phyloP scores from a whole-genome alignment of 805 yeast genomes.

The Wickerhamiella bombiphila region DNA sequence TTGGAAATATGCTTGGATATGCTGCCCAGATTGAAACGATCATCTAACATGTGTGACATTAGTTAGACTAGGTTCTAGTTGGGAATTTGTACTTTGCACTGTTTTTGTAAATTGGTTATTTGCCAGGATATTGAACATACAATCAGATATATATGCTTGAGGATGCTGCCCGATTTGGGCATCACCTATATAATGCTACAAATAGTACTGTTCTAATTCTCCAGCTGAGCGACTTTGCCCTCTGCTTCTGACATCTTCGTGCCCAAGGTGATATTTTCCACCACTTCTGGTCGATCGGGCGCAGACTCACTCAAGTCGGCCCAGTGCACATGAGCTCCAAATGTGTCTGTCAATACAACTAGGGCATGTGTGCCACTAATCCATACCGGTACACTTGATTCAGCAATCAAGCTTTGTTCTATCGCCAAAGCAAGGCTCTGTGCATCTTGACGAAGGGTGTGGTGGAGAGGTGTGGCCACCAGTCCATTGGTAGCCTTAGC shows the following conservation, averaged over 20 bases:
- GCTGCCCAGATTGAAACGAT: slow-evolving; percentile 90
- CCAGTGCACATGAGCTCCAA: neutral
- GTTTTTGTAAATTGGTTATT: too few relatives aligned
- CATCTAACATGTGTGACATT: slow-evolving; percentile 31
- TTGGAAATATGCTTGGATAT: slow-evolving; percentile 64
- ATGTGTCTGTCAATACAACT: neutral
- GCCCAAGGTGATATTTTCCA: too few relatives aligned
- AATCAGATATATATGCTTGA: too few relatives aligned
- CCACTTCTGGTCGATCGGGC: neutral
- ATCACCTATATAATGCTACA: too few relatives aligned
- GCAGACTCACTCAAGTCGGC: neutral
- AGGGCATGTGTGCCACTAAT: neutral
- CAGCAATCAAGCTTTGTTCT: neutral
- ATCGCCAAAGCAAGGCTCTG: neutral
- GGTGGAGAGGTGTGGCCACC: neutral
- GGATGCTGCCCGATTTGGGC: too few relatives aligned
- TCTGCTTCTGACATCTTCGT: too few relatives aligned
- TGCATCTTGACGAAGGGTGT: neutral
- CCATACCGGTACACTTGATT: neutral
- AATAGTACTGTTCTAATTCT: too few relatives aligned
- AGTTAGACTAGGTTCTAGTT: neutral
- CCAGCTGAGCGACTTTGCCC: too few relatives aligned
- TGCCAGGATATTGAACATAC: too few relatives aligned
- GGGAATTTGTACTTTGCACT: neutral
- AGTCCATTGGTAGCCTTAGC: neutral